Conservation (phyloP, 441 rosid genomes). For the Viola pubescens region DNA sequence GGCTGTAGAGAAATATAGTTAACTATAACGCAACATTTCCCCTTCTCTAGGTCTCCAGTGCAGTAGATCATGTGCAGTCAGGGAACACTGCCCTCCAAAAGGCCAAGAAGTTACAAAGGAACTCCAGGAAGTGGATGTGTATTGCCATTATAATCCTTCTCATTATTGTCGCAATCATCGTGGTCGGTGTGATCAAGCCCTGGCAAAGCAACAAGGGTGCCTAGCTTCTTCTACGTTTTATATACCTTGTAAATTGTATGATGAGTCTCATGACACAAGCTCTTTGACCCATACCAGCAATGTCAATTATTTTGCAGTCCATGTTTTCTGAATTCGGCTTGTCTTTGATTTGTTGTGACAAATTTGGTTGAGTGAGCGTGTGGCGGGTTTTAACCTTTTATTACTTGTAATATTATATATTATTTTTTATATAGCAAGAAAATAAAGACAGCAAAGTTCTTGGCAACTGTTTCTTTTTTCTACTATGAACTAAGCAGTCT, state of each 20-base stretch:
- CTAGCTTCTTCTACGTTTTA: conserved; percentile 17
- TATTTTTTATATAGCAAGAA: conserved; percentile 6
- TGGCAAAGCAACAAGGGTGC: conserved; percentile 74
- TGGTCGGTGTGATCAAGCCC: conserved; percentile 62
- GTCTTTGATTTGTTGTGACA: not conserved
- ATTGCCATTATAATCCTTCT: conserved; percentile 78
- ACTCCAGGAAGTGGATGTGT: conserved; percentile 93
- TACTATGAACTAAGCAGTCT: not conserved
- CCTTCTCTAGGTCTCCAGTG: conserved; percentile 61
- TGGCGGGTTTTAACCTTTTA: not conserved
- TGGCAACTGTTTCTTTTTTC: not conserved
- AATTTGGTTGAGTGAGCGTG: not conserved
- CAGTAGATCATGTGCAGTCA: conserved; percentile 86
- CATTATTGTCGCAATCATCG: conserved; percentile 52
- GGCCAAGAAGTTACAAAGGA: conserved; percentile 71
- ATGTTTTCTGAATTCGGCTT: not conserved
- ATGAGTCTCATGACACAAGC: conserved; percentile 3
- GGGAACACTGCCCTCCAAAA: conserved; percentile 68
- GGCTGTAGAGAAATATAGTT: not conserved
- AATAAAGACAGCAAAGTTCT: not conserved
- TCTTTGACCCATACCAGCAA: conserved; percentile 12
- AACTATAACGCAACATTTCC: not conserved
- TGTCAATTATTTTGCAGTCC: conserved; percentile 16
- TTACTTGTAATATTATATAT: conserved; percentile 1
- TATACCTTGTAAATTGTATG: conserved; percentile 15